Conservation (phyloP, 345 rosid genomes). For the Syzygium aromaticum region DNA sequence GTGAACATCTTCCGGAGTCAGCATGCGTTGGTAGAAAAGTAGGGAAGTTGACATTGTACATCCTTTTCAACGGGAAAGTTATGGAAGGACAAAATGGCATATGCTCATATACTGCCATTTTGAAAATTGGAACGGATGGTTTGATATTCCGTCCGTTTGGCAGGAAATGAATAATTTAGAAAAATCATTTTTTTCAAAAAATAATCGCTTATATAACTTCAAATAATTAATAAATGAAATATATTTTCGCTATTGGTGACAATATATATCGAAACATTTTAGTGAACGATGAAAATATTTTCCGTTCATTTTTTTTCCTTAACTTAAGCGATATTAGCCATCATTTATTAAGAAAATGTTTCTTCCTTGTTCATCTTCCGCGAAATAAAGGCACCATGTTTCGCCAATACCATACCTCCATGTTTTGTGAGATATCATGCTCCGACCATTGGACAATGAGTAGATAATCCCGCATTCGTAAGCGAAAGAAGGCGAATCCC, state of each 20-base stretch:
- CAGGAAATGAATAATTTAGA: not conserved
- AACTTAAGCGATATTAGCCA: not conserved
- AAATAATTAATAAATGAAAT: not conserved
- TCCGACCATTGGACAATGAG: too few relatives aligned
- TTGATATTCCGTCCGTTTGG: not conserved
- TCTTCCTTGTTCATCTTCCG: accelerated
- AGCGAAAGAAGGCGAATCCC: not conserved
- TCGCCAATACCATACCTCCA: not conserved
- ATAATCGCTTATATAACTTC: accelerated
- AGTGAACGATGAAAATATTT: accelerated
- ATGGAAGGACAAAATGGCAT: not conserved
- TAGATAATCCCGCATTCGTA: not conserved
- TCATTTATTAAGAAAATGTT: not conserved
- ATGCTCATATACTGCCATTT: not conserved
- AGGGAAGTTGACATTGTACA: not conserved
- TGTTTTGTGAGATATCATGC: too few relatives aligned
- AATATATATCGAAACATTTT: not conserved
- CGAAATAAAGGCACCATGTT: too few relatives aligned
- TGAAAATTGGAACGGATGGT: not conserved
- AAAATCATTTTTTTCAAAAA: not conserved
- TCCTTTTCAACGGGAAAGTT: not conserved
- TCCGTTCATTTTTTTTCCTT: too few relatives aligned
- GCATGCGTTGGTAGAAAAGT: not conserved
- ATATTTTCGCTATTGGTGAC: not conserved
- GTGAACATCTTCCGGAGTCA: not conserved